These are phyloP conservation scores for Talaromyces pinophilus DNA, from an alignment of 2,329 filamentous ascomycete species.

Conservation along the genomic window DNA sequence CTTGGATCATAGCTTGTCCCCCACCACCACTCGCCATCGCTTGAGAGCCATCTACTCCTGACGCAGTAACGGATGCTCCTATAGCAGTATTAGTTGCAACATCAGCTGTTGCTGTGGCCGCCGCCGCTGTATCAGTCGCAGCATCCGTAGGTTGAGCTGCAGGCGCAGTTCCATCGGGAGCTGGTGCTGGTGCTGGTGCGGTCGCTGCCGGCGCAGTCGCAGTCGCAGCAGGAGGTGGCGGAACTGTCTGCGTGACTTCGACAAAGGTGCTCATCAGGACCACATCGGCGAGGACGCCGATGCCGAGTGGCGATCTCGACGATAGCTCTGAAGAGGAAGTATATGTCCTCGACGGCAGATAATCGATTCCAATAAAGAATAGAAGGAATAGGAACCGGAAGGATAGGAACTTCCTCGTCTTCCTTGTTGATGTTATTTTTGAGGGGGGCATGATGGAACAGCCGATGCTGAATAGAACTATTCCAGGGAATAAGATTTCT, in stretches of 20 bases:
- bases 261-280: slow-evolving; percentile 15
- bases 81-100: not conserved
- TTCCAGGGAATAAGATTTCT: not conserved
- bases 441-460: not conserved
- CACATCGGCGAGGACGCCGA: slow-evolving; percentile 8
- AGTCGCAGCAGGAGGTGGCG: not conserved
- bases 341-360: not conserved
- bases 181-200: not conserved
- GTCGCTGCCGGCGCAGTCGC: no score
- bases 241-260: slow-evolving; percentile 18
- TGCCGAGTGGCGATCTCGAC: not conserved
- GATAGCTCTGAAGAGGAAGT: not conserved
- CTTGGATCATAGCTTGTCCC: not conserved
- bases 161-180: not conserved
- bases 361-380: not conserved
- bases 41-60: not conserved
- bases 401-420: not conserved
- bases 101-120: not conserved
- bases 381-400: not conserved
- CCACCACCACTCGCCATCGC: not conserved
- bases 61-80: not conserved
- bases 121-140: not conserved
- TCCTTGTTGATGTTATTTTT: not conserved
- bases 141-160: not conserved
- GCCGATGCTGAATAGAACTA: not conserved